phyloP scores from a whole-genome alignment of 345 rosid genomes.

The Psidium friedrichsthalianum region DNA sequence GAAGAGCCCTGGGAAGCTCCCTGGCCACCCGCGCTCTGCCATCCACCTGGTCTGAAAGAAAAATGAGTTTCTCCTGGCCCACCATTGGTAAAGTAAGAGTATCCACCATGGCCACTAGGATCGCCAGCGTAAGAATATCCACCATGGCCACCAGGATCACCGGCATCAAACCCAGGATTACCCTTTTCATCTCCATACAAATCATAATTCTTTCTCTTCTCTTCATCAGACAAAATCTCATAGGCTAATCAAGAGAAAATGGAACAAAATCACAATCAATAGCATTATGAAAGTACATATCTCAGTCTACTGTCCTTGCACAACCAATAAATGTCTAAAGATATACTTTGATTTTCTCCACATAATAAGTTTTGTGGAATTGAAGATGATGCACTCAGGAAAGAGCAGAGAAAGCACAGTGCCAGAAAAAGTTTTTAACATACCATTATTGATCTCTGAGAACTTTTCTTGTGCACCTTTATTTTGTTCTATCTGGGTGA shows the following conservation, averaged over 20 bases:
- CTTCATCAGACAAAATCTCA: conserved; percentile 83
- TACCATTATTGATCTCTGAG: conserved; percentile 87
- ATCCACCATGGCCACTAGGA: conserved; percentile 51
- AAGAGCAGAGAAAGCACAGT: not conserved
- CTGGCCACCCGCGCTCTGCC: conserved; percentile 65
- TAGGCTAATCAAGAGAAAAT: conserved; percentile 50
- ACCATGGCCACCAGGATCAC: conserved; percentile 37
- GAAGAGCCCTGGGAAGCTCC: conserved; percentile 60
- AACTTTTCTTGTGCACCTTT: conserved; percentile 87
- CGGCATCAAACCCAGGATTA: conserved; percentile 67
- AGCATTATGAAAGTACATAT: not conserved
- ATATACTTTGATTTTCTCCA: not conserved
- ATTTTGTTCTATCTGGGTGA: conserved; percentile 88
- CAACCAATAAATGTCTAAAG: not conserved
- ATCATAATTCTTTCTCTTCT: conserved; percentile 82
- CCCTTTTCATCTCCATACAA: conserved; percentile 87
- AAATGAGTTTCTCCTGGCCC: conserved; percentile 53
- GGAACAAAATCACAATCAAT: not conserved
- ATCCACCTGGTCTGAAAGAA: conserved; percentile 49
- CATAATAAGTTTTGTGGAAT: not conserved
- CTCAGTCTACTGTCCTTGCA: not conserved
- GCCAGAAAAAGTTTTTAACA: not conserved
- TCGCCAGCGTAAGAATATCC: conserved; percentile 40
- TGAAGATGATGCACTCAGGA: not conserved
- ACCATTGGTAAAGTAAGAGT: conserved; percentile 37